Base-by-base conservation (phyloP, 257 asterid species). In the Nicotiana benthamiana region DNA sequence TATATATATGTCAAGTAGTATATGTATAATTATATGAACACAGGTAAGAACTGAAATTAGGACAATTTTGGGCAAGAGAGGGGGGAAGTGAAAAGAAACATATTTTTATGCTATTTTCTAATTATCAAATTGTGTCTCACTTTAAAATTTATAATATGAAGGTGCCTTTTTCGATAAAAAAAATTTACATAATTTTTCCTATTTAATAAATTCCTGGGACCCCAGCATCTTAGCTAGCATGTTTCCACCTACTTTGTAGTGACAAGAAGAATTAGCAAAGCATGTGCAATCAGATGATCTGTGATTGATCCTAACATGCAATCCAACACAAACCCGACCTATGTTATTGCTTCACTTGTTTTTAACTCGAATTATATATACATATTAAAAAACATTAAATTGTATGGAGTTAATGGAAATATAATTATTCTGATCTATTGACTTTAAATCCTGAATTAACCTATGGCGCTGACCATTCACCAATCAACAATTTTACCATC, bases 241-340 rank as follows among this genome's bases (percentile, higher is more conserved):
- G 78, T 72, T 72, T 34, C 79, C 79, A 74, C 43, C 60, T 48
- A 4, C 61, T 48, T 15, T 24, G 40, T 22, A 46, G 78, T 26
- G 78, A 74, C 61, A 8, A 74, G 24, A 74, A 74, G 79, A 74
- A 48, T 46, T 61, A 24, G 60, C 78, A 72, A 24, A 72, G 78
- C 78, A 74, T 74, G 78, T 74, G 79, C 79, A 15, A 24, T 48
- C 9, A 74, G 79, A 74, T 24, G 24, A 46, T 46, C 24, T 48
- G 40, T 48, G 40, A 24, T 48, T 48, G 16, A 74, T 48, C 79
- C 43, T 74, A 48, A 74, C 79, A 48, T 74, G 61, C 61, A 15
- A 46, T 74, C 79, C 79, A 74, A 48, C 16, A 48, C 16, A 74
- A 46, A 24, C 9, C 43, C 79, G 48, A 22, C 40, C 51, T 46